A percentile compares a stretch with the other conserved stretches of the same genome.
Evolutionary conservation across 148 eudicot genomes (phyloP).

Genomic region (Hydrangea macrophylla): DNA sequence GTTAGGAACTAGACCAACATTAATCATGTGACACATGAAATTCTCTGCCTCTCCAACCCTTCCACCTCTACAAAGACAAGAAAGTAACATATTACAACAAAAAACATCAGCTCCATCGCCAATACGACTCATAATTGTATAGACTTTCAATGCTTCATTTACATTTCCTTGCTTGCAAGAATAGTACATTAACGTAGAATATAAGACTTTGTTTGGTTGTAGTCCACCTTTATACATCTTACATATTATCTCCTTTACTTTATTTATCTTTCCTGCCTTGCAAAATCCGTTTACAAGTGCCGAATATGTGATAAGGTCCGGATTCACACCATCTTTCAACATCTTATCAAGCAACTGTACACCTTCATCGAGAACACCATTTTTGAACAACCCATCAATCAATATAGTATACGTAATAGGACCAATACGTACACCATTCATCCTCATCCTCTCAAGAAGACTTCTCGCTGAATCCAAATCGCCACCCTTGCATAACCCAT

Average conservation of each 20-base stretch:
- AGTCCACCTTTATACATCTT: conserved; percentile 57
- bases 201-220: conserved; percentile 45
- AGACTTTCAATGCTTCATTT: conserved; percentile 47
- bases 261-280: conserved; percentile 42
- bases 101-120: conserved; percentile 38
- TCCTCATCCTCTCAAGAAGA: conserved; percentile 53
- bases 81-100: conserved; percentile 55
- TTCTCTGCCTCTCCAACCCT: conserved; percentile 55
- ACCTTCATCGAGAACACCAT: conserved; percentile 51
- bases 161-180: conserved; percentile 54
- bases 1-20: conserved; percentile 48
- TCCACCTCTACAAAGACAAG: conserved; percentile 48
- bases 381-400: conserved; percentile 66
- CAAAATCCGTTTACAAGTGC: conserved; percentile 73
- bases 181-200: conserved; percentile 55
- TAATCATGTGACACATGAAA: conserved; percentile 61
- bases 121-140: conserved; percentile 39
- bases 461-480: conserved; percentile 55
- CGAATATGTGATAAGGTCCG: conserved; percentile 73
- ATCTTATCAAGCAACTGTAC: conserved; percentile 45
- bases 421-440: conserved; percentile 32
- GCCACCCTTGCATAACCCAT: conserved; percentile 68
- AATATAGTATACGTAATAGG: conserved; percentile 52
- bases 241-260: conserved; percentile 61
- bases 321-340: conserved; percentile 42